phyloP scores from a whole-genome alignment of 192 early-diverging fungal species.

The Lobosporangium transversale region DNA sequence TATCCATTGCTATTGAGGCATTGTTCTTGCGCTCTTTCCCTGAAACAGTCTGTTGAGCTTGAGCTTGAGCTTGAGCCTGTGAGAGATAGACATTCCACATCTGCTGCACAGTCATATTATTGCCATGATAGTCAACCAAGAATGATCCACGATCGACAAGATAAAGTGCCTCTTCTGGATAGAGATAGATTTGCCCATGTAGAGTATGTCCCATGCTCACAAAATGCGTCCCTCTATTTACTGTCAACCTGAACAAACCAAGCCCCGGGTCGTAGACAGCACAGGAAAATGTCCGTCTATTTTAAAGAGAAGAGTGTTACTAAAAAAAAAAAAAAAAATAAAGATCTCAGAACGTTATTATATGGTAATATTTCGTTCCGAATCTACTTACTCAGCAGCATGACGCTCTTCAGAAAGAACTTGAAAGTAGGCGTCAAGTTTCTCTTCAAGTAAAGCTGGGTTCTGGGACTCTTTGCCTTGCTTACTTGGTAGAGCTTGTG shows the following conservation, averaged over 20 bases:
- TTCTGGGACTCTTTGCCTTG: conserved; percentile 22
- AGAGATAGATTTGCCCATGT: conserved; percentile 49
- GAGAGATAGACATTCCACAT: conserved; percentile 35
- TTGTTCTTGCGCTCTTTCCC: not conserved
- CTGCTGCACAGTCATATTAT: conserved; percentile 47
- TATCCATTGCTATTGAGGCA: conserved; percentile 15
- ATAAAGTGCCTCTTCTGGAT: conserved; percentile 61
- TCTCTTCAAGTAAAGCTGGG: conserved; percentile 20
- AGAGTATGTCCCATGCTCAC: conserved; percentile 59
- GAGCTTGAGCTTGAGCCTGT: too few species aligned
- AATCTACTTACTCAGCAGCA: conserved; percentile 29
- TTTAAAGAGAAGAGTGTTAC: not conserved
- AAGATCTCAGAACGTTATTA: not conserved
- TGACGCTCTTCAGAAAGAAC: conserved; percentile 36
- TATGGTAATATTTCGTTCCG: not conserved
- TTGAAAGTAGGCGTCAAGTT: conserved; percentile 31
- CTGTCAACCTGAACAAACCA: conserved; percentile 37
- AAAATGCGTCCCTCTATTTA: conserved; percentile 53
- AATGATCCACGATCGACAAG: conserved; percentile 57
- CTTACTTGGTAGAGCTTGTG: conserved; percentile 29
- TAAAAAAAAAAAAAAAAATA: not conserved
- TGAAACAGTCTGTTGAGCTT: not conserved
- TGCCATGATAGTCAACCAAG: conserved; percentile 18
- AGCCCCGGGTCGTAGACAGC: conserved; percentile 24
- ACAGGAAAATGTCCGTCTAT: conserved; percentile 22